phyloP scores from a whole-genome alignment of 2,329 filamentous ascomycete species.

The Aspergillus fructus region DNA sequence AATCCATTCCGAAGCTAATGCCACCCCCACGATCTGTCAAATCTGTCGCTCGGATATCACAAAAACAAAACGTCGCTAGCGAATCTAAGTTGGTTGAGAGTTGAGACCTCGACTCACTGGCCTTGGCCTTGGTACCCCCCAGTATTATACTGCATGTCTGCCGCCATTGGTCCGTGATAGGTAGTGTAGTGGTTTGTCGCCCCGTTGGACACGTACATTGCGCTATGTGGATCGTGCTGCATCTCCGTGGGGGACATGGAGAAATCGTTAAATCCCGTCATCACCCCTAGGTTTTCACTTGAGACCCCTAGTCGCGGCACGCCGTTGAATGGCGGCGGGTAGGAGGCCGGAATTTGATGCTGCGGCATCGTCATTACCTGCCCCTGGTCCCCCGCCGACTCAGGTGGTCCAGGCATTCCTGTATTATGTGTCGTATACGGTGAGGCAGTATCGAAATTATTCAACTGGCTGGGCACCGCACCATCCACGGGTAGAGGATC shows the following conservation, averaged over 20 bases:
- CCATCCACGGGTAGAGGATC: conserved; percentile 25
- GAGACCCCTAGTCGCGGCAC: conserved; percentile 22
- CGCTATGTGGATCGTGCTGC: conserved; percentile 22
- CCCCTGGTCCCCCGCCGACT: conserved; percentile 16
- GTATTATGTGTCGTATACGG: not conserved
- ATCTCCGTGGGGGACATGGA: conserved; percentile 26
- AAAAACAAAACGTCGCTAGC: not conserved
- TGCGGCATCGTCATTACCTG: conserved; percentile 20
- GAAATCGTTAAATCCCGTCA: conserved; percentile 24
- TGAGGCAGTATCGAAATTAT: conserved; percentile 19
- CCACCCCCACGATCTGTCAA: conserved; percentile 1
- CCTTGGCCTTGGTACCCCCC: conserved; percentile 21
- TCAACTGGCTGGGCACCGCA: conserved; percentile 29
- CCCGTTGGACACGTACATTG: conserved; percentile 26
- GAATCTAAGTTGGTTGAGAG: not conserved
- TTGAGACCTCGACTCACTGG: conserved; percentile 4
- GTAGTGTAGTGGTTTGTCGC: conserved; percentile 20
- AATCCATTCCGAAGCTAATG: not conserved
- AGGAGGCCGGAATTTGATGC: conserved; percentile 33
- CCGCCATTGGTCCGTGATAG: conserved; percentile 17
- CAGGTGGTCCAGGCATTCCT: conserved; percentile 10
- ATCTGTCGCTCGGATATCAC: conserved; percentile 4
- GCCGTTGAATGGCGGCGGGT: conserved; percentile 34
- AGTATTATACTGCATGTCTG: conserved; percentile 15
- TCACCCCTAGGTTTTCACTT: conserved; percentile 20